These are phyloP conservation scores for Aspergillus arachidicola DNA, from an alignment of 2,329 filamentous ascomycete genomes.

Conservation along the genomic window DNA sequence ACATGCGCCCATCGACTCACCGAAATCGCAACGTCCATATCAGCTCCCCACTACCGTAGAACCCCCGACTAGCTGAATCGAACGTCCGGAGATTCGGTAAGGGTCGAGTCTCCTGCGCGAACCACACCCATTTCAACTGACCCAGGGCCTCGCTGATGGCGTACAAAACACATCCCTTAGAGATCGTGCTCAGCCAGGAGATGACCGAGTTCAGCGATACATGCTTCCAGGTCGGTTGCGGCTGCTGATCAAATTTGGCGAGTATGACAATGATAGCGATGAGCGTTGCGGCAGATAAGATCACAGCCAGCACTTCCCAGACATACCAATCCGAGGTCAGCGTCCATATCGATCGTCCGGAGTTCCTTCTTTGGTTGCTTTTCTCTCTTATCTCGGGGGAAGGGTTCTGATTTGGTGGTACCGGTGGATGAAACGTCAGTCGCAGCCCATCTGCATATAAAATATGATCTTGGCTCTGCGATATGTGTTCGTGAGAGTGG, in stretches of 20 bases:
- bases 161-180: slow-evolving; percentile 16
- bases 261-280: slow-evolving; percentile 15
- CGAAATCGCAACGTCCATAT: slow-evolving; percentile 14
- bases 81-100: slow-evolving; percentile 12
- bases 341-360: neutral
- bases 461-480: neutral
- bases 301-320: neutral
- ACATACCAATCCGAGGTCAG: neutral
- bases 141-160: slow-evolving; percentile 16
- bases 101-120: slow-evolving; percentile 10
- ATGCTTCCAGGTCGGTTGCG: slow-evolving; percentile 16
- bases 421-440: neutral
- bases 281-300: neutral
- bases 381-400: neutral
- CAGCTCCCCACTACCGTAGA: slow-evolving; percentile 14
- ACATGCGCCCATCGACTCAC: neutral
- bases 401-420: neutral
- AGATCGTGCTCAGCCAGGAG: slow-evolving; percentile 20
- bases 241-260: slow-evolving; percentile 7
- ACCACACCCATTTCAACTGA: slow-evolving; percentile 24
- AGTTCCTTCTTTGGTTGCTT: neutral
- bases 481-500: neutral
- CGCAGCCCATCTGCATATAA: neutral
- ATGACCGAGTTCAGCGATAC: slow-evolving; percentile 20
- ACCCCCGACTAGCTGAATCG: slow-evolving; percentile 18